Percentiles rank a stretch among this genome's conserved stretches.
Evolutionary conservation across 148 eudicot species (phyloP).

Genomic region (Nyssa sinensis): DNA sequence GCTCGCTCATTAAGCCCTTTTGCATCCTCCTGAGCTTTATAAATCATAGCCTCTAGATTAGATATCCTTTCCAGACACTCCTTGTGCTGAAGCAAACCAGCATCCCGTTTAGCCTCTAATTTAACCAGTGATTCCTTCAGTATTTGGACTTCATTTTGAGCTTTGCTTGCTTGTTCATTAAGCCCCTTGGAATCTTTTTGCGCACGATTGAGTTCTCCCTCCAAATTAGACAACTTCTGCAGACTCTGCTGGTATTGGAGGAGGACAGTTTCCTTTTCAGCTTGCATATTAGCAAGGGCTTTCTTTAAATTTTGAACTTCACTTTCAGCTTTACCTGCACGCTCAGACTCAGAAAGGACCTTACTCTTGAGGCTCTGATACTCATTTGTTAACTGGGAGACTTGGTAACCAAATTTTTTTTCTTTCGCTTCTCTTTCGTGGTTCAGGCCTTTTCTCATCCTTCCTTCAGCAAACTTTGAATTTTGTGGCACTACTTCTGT

Average conservation of each 20-base stretch:
- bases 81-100: constrained; percentile 33
- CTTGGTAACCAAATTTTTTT: constrained; percentile 21
- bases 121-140: constrained; percentile 56
- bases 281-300: constrained; percentile 48
- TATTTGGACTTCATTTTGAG: constrained; percentile 51
- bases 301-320: constrained; percentile 54
- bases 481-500: constrained; percentile 28
- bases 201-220: constrained; percentile 56
- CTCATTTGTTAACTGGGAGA: constrained; percentile 41
- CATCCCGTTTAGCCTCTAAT: constrained; percentile 65
- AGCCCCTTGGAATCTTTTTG: constrained; percentile 46
- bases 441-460: constrained; percentile 13
- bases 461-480: constrained; percentile 28
- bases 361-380: constrained; percentile 43
- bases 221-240: constrained; percentile 53
- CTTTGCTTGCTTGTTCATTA: constrained; percentile 44
- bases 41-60: constrained; percentile 44
- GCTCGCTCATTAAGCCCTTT: constrained; percentile 39
- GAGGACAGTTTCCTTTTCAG: constrained; percentile 61
- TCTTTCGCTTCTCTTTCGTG: constrained; percentile 23
- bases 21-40: constrained; percentile 44
- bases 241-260: constrained; percentile 52
- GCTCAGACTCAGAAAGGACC: constrained; percentile 43
- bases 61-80: constrained; percentile 50
- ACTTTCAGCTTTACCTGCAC: constrained; percentile 55